Evolutionary conservation across 164 flowering plant genomes (phyloP).

Genomic region (Annona squamosa): DNA sequence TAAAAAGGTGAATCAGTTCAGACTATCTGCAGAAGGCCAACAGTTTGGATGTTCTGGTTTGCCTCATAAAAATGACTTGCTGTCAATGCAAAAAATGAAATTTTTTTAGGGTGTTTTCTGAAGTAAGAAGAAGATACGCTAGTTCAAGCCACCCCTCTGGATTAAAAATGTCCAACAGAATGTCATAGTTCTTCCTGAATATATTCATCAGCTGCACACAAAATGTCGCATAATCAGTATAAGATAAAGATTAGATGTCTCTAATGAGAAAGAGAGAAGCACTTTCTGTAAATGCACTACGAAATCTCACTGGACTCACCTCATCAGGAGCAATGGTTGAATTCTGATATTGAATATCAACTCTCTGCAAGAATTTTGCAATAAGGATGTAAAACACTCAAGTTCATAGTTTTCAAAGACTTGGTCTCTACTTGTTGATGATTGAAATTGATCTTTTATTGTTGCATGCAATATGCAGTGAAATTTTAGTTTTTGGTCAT

Average conservation of each 20-base stretch:
- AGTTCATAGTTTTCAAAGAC: background rate
- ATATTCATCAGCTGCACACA: conserved; percentile 63
- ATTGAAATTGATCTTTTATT: background rate
- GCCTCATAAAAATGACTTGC: background rate
- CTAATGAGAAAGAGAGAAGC: background rate
- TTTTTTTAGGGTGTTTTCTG: background rate
- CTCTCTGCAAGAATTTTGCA: conserved; percentile 46
- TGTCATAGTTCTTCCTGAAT: conserved; percentile 65
- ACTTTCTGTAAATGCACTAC: background rate
- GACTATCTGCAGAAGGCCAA: background rate
- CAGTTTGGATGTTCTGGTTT: background rate
- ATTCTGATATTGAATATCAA: conserved; percentile 49
- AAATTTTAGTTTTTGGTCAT: background rate
- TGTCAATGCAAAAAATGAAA: background rate
- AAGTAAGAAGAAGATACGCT: conserved; percentile 53
- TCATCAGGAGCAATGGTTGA: conserved; percentile 72
- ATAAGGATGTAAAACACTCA: background rate
- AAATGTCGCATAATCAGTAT: background rate
- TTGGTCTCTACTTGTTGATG: background rate
- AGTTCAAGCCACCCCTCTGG: conserved; percentile 96
- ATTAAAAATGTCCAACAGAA: conserved; percentile 76
- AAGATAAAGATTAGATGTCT: background rate
- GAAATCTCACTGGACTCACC: conserved; percentile 29
- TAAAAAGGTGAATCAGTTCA: background rate
- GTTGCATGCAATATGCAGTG: background rate